Evolutionary conservation across 495 filamentous ascomycete genomes (phyloP), one percentile per base, ranked within the genome.

Genomic region (Geopyxis carbonaria): DNA sequence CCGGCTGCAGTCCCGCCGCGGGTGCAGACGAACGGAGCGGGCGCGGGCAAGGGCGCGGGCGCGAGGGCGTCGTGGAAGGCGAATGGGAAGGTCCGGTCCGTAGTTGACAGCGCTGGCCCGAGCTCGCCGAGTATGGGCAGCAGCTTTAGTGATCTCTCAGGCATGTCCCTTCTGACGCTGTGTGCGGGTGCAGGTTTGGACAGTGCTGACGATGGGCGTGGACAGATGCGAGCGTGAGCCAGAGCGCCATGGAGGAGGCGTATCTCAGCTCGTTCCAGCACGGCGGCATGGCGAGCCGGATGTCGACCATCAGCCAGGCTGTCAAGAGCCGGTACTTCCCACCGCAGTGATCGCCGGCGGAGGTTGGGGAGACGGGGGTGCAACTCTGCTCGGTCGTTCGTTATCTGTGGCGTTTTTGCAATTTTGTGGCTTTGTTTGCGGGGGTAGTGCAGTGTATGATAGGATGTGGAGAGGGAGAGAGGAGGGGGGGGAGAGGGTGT

Each of bases 61-160:
- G n/a, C n/a, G n/a, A n/a, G n/a, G n/a, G n/a, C n/a, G n/a, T n/a
- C n/a, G n/a, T n/a, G n/a, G n/a, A n/a, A n/a, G n/a, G n/a, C n/a
- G n/a, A n/a, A n/a, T n/a, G n/a, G n/a, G n/a, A n/a, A n/a, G n/a
- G n/a, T n/a, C n/a, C n/a, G n/a, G n/a, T n/a, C n/a, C n/a, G n/a
- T n/a, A n/a, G 18, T 29, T 8, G 36, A 29, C 22, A 46, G 38
- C 5, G 44, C 51, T 4, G 65, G 35, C 3, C 50, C 51, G 20
- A 50, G 54, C 28, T 85, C 81, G 1, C 89, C 85, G 0, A 97
- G 91, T 48, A 95, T 95, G 80, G 84, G 87, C 1, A 93, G 85
- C 54, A 93, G 86, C 56, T 97, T 92, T 54, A 93, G 86, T 58
- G 89, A 97, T 62, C 64, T 97, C 20, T 91, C 95, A 58, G 84